phyloP scores from a whole-genome alignment of 2,329 filamentous ascomycete species.

The Alternaria viburni region DNA sequence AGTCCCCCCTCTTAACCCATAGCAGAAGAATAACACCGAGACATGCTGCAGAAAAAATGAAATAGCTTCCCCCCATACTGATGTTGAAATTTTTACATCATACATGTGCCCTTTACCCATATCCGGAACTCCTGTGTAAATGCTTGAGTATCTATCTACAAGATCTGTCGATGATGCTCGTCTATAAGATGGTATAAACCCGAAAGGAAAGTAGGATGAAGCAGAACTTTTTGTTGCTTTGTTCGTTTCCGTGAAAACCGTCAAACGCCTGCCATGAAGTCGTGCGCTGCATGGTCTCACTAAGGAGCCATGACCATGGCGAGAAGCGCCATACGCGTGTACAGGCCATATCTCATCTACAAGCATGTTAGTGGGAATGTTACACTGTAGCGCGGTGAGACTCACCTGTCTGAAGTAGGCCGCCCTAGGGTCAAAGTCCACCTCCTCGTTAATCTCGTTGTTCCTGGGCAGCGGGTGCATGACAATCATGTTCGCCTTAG shows the following conservation, averaged over 20 bases:
- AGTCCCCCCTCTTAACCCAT: slow-evolving; percentile 1
- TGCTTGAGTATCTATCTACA: slow-evolving; percentile 14
- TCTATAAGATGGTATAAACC: slow-evolving; percentile 13
- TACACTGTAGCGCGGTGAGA: background rate
- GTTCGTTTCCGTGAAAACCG: slow-evolving; percentile 18
- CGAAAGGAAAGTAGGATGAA: background rate
- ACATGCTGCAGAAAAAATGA: slow-evolving; percentile 36
- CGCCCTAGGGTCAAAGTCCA: slow-evolving; percentile 95
- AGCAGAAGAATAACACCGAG: background rate
- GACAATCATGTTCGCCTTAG: slow-evolving; percentile 91
- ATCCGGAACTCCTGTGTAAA: slow-evolving; percentile 11
- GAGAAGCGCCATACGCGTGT: slow-evolving; percentile 96
- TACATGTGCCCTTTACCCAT: slow-evolving; percentile 12
- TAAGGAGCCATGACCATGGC: slow-evolving; percentile 81
- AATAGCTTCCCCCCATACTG: slow-evolving; percentile 42
- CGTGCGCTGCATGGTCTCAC: slow-evolving; percentile 15
- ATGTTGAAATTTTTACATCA: slow-evolving; percentile 27
- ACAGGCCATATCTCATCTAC: slow-evolving; percentile 96
- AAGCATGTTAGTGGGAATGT: slow-evolving; percentile 51
- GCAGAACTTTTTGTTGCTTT: slow-evolving; percentile 9
- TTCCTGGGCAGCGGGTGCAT: slow-evolving; percentile 96
- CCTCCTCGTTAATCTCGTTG: slow-evolving; percentile 90
- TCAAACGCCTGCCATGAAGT: slow-evolving; percentile 14
- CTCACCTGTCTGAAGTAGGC: slow-evolving; percentile 99
- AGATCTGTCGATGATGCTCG: background rate